A percentile compares a stretch with the other conserved stretches of the same genome.
These are phyloP conservation scores for Verbena officinalis DNA, from an alignment of 257 asterid species.

Conservation along the genomic window DNA sequence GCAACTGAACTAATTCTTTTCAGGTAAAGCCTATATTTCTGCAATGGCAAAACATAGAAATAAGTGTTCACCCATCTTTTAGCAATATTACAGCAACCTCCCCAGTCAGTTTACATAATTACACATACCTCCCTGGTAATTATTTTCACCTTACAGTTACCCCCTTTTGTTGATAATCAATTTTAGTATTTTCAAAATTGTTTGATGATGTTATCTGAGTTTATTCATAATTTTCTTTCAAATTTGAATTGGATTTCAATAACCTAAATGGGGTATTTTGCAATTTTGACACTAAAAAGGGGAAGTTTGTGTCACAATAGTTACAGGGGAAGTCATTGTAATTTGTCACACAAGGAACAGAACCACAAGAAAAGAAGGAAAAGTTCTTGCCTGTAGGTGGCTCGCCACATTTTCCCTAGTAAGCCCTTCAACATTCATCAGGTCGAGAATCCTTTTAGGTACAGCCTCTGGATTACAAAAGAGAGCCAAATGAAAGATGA, in stretches of 20 bases:
- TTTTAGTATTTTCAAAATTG: no score
- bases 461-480: constrained; percentile 54
- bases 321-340: not conserved
- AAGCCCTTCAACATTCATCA: constrained; percentile 70
- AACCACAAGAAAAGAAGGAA: not conserved
- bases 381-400: constrained; percentile 60
- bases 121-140: no score
- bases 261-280: no score
- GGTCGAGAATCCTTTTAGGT: constrained; percentile 76
- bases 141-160: no score
- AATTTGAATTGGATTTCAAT: no score
- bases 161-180: no score
- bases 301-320: no score
- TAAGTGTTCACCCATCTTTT: not conserved
- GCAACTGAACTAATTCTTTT: constrained; percentile 70
- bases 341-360: not conserved
- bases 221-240: no score
- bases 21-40: constrained; percentile 73
- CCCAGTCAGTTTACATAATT: no score
- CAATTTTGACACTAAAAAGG: no score
- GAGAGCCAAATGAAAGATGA: no score
- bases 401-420: constrained; percentile 74
- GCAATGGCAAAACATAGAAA: constrained; percentile 29
- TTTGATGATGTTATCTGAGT: no score
- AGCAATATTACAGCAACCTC: not conserved